These are phyloP conservation scores for Auriscalpium microsporum DNA, from an alignment of 768 basidiomycete species.

Conservation along the genomic window DNA sequence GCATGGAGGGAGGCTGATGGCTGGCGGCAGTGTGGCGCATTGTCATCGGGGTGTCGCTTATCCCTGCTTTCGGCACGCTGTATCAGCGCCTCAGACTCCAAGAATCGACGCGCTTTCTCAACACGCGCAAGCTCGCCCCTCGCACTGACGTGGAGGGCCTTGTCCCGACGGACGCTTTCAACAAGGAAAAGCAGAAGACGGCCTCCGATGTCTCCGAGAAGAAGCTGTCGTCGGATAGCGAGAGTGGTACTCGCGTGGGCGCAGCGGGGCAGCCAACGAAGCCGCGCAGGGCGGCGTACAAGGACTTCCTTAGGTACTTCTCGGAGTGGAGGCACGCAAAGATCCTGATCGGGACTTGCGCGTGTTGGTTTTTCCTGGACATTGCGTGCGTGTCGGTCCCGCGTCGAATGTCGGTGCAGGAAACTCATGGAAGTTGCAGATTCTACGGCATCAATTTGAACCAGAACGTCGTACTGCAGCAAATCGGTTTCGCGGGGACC, in stretches of 20 bases:
- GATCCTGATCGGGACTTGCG: conserved; percentile 55
- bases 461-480: conserved; percentile 67
- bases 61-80: conserved; percentile 67
- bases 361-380: conserved; percentile 72
- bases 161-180: conserved; percentile 15
- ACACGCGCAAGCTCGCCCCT: conserved; percentile 25
- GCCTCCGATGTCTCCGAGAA: background rate
- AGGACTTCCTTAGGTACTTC: conserved; percentile 62
- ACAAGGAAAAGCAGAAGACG: conserved; percentile 24
- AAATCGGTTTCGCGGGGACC: conserved; percentile 59
- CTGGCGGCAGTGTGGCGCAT: conserved; percentile 53
- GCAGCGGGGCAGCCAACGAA: background rate
- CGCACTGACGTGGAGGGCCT: conserved; percentile 13
- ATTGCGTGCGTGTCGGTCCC: conserved; percentile 39
- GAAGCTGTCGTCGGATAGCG: background rate
- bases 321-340: conserved; percentile 65
- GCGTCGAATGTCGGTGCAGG: no score
- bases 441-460: conserved; percentile 75
- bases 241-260: background rate
- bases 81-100: conserved; percentile 71
- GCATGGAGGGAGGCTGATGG: background rate
- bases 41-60: conserved; percentile 59
- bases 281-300: background rate
- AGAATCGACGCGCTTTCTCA: conserved; percentile 50
- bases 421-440: conserved; percentile 21